Percentiles rank a stretch among this genome's conserved stretches.
phyloP scores from a whole-genome alignment of 1,284 basidiomycete genomes.

The Rhodotorula mucilaginosa region DNA sequence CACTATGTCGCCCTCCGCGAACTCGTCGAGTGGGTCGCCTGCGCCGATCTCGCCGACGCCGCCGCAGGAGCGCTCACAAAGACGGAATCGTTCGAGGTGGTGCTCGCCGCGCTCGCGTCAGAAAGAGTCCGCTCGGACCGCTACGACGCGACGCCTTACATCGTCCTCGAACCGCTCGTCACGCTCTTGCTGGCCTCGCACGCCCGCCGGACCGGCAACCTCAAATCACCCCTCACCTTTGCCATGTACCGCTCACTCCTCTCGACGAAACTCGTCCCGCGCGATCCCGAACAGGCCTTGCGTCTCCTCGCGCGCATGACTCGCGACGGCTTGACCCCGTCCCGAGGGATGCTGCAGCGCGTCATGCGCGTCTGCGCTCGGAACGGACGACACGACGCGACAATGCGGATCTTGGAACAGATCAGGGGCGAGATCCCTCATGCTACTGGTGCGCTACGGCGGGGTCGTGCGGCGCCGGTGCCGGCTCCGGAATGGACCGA shows the following conservation, averaged over 20 bases:
- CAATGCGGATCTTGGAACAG: slow-evolving; percentile 5
- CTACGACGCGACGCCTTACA: slow-evolving; percentile 1
- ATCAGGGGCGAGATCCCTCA: neutral
- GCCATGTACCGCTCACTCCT: slow-evolving; percentile 24
- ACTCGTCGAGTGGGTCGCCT: slow-evolving; percentile 29
- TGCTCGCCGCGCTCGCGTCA: slow-evolving; percentile 25
- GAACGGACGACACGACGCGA: neutral
- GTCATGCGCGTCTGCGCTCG: slow-evolving; percentile 15
- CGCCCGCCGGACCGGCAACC: neutral
- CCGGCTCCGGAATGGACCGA: neutral
- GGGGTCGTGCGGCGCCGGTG: neutral
- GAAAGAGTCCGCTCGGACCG: neutral
- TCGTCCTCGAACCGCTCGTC: slow-evolving; percentile 14
- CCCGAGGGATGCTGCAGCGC: slow-evolving; percentile 8
- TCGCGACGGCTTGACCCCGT: neutral
- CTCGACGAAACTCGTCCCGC: slow-evolving; percentile 18
- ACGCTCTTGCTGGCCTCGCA: slow-evolving; percentile 13
- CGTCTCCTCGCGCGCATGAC: slow-evolving; percentile 20
- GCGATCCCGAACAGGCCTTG: slow-evolving; percentile 6
- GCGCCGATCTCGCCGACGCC: neutral
- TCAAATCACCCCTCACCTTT: neutral
- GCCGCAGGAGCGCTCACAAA: neutral
- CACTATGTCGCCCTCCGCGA: slow-evolving; percentile 39
- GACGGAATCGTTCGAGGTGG: slow-evolving; percentile 15
- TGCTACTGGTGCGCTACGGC: neutral